Percentiles rank a stretch among this genome's conserved stretches.
Conservation (phyloP, 75 land plant species). For the Adiantum capillusveneris region DNA sequence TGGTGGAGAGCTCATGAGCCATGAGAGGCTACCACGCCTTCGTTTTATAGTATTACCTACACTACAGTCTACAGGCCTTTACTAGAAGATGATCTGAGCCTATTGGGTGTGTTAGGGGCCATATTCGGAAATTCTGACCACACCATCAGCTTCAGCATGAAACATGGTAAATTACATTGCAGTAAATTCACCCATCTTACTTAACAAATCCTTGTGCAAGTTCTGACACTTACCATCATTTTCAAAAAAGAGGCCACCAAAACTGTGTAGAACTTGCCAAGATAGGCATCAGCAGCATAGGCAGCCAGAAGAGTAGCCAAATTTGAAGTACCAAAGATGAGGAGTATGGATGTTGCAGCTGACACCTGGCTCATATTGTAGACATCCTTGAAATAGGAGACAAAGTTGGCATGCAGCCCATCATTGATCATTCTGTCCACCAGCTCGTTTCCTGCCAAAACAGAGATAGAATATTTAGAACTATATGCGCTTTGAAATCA, state of each 20-base stretch:
- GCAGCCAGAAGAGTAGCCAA: constrained; percentile 57
- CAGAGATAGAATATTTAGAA: too few species aligned
- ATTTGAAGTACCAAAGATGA: constrained; percentile 41
- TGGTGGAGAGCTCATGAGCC: too few species aligned
- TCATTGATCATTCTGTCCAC: background rate
- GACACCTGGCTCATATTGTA: background rate
- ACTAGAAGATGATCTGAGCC: too few species aligned
- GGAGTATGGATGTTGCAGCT: background rate
- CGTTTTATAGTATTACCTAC: too few species aligned
- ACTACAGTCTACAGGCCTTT: too few species aligned
- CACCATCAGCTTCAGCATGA: too few species aligned
- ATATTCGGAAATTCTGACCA: too few species aligned
- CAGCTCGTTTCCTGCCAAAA: constrained; percentile 9
- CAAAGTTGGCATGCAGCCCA: constrained; percentile 5
- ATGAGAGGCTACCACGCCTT: too few species aligned
- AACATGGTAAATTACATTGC: too few species aligned
- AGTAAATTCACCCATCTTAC: too few species aligned
- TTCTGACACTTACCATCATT: constrained; percentile 29
- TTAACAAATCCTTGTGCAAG: background rate
- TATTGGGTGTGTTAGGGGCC: too few species aligned
- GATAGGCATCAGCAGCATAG: constrained; percentile 58
- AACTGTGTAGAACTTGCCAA: constrained; percentile 68
- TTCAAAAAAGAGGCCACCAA: constrained; percentile 41
- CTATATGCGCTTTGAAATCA: too few species aligned
- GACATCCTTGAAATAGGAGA: background rate